A percentile compares a stretch with the other conserved stretches of the same genome.
phyloP scores from a whole-genome alignment of 345 rosid genomes.

The Eucalyptus cladocalyx region DNA sequence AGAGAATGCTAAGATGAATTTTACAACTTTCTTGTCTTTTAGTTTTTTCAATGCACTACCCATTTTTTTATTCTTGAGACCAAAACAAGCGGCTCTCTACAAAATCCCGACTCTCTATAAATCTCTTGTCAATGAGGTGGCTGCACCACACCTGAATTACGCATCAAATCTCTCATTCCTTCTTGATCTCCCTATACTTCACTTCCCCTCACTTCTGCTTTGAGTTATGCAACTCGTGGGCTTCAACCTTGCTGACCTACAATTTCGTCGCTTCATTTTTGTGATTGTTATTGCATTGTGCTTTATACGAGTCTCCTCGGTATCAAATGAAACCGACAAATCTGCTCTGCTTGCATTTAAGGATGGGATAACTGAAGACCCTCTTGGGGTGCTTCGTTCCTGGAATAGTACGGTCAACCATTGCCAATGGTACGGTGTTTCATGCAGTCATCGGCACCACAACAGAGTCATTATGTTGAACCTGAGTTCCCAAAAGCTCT shows the following conservation, averaged over 20 bases:
- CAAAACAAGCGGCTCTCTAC: not conserved
- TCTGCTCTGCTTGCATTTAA: not conserved
- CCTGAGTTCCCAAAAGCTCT: not conserved
- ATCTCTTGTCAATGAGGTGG: not conserved
- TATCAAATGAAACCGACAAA: not conserved
- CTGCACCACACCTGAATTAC: not conserved
- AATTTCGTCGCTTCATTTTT: not conserved
- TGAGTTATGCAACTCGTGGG: not conserved
- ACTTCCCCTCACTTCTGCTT: not conserved
- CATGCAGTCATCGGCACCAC: not conserved
- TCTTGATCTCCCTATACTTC: not conserved
- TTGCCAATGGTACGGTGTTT: not conserved
- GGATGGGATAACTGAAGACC: not conserved
- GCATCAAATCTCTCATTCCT: not conserved
- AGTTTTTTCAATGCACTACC: not conserved
- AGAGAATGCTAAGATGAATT: not conserved
- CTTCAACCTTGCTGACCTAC: accelerated
- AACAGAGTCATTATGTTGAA: not conserved
- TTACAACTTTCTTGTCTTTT: not conserved
- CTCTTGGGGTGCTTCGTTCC: not conserved
- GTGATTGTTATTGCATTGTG: not conserved
- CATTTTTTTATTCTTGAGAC: not conserved
- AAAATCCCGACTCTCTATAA: not conserved
- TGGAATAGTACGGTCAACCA: not conserved
- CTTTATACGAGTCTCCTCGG: not conserved